Conservation (phyloP, 306 rosid genomes). For the Malus sylvestris region DNA sequence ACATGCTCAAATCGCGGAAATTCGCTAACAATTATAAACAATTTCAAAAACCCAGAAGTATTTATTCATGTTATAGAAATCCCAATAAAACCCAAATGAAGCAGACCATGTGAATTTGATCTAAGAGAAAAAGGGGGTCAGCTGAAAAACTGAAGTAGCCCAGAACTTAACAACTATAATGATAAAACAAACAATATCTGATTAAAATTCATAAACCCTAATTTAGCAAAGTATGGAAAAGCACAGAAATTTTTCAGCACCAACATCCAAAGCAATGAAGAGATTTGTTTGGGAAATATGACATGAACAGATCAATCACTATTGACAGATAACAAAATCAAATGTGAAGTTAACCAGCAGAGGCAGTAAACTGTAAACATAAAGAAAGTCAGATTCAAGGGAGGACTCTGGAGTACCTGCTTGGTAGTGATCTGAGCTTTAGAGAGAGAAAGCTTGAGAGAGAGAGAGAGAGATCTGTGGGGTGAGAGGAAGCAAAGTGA, state of each 20-base stretch:
- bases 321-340: slow-evolving; percentile 4
- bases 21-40: neutral
- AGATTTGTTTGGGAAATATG: slow-evolving; percentile 1
- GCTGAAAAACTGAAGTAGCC: slow-evolving; percentile 8
- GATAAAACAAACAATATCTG: neutral
- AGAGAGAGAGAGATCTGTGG: slow-evolving; percentile 21
- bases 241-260: slow-evolving; percentile 12
- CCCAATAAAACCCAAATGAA: neutral
- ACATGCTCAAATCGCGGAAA: neutral
- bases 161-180: neutral
- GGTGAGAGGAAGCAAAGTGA: slow-evolving; percentile 2
- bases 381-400: neutral
- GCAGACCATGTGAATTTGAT: neutral
- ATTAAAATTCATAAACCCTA: slow-evolving; percentile 9
- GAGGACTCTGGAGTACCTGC: slow-evolving; percentile 34
- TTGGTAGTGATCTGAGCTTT: slow-evolving; percentile 22
- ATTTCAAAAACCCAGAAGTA: neutral
- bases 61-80: neutral
- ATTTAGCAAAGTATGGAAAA: neutral
- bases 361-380: neutral
- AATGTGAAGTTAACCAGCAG: slow-evolving; percentile 9
- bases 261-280: neutral
- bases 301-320: slow-evolving; percentile 35
- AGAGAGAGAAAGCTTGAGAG: slow-evolving; percentile 15
- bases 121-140: neutral